These are phyloP conservation scores for Ilex aquifolium DNA, from an alignment of 257 asterid species.

Conservation along the genomic window DNA sequence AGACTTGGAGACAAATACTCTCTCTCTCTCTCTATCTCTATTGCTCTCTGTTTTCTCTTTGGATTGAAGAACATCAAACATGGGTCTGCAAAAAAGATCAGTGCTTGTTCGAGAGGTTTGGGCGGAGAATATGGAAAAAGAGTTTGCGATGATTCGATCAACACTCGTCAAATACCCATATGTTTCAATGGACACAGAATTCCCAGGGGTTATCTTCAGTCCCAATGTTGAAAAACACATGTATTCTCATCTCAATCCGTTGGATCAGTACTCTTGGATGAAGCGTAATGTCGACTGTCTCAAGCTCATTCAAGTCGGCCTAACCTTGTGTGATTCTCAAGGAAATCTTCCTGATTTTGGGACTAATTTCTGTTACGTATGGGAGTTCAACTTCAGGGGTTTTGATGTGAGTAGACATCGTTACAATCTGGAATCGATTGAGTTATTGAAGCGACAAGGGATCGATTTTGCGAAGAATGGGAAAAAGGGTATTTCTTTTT, in stretches of 20 bases:
- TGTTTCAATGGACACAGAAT: conserved; percentile 21
- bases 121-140: background rate
- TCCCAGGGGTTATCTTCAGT: conserved; percentile 5
- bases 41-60: no score
- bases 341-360: conserved; percentile 13
- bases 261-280: conserved; percentile 9
- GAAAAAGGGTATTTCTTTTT: conserved; percentile 2
- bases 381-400: conserved; percentile 36
- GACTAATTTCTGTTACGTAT: background rate
- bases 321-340: conserved; percentile 20
- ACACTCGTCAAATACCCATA: background rate
- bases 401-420: conserved; percentile 19
- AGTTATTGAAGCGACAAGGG: conserved; percentile 8
- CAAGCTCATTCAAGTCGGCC: conserved; percentile 32
- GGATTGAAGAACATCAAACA: no score
- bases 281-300: conserved; percentile 22
- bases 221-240: no score
- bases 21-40: no score
- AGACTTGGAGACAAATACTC: no score
- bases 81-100: no score
- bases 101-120: background rate
- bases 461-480: conserved; percentile 13
- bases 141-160: background rate
- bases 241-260: background rate
- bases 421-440: conserved; percentile 17